Evolutionary conservation across 1,139 yeast genomes (phyloP).

Genomic region (Saccharomyces pastorianus): DNA sequence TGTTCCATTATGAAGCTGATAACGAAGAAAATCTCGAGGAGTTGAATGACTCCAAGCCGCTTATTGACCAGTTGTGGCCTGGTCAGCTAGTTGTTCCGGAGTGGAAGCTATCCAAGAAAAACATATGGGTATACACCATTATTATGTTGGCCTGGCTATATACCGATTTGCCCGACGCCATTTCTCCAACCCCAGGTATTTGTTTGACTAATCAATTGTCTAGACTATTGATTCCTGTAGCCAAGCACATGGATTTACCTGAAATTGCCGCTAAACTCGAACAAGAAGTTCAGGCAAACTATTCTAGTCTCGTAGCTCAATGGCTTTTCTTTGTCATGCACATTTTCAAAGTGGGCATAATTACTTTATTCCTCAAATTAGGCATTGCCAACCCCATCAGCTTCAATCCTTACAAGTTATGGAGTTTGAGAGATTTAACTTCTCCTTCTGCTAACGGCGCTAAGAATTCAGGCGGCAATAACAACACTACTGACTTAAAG

Average conservation of each 20-base stretch:
- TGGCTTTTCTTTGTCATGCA: conserved; percentile 66
- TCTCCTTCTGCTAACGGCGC: conserved; percentile 23
- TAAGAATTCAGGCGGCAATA: conserved; percentile 33
- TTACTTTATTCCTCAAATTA: conserved; percentile 51
- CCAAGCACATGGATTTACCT: conserved; percentile 32
- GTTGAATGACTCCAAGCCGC: conserved; percentile 40
- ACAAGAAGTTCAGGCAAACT: conserved; percentile 38
- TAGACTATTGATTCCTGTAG: conserved; percentile 33
- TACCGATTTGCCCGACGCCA: conserved; percentile 81
- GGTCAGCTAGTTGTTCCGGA: conserved; percentile 82
- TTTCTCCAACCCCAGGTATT: conserved; percentile 88
- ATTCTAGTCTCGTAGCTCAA: conserved; percentile 45
- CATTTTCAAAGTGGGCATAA: conserved; percentile 47
- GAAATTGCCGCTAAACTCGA: conserved; percentile 40
- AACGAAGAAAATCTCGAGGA: conserved; percentile 37
- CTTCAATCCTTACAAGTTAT: conserved; percentile 37
- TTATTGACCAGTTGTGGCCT: conserved; percentile 67
- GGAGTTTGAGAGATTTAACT: conserved; percentile 22
- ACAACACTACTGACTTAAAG: conserved; percentile 8
- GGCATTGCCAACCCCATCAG: conserved; percentile 75
- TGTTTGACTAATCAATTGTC: conserved; percentile 65
- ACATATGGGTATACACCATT: conserved; percentile 40
- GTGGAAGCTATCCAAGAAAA: conserved; percentile 55
- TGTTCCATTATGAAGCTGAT: conserved; percentile 57
- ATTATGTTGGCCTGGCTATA: conserved; percentile 68